Conservation (phyloP, 2,329 filamentous ascomycete species). For the Aureobasidium sp. region DNA sequence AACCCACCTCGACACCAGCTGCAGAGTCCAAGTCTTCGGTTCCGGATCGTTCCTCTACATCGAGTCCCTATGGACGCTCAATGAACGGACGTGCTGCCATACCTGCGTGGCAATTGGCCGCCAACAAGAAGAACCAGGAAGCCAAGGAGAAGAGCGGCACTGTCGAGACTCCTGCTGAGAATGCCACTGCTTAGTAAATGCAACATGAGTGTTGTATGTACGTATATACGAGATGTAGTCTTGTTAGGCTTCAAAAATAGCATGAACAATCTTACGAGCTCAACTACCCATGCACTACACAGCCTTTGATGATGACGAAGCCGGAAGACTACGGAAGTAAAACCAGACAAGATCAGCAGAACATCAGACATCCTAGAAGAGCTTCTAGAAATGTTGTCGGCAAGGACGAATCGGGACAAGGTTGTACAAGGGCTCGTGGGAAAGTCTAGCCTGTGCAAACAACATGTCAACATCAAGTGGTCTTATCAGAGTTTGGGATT, state of each 20-base stretch:
- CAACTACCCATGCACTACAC: too few species aligned
- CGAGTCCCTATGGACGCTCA: constrained; percentile 14
- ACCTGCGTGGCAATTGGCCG: constrained; percentile 46
- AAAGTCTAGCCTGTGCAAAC: background rate
- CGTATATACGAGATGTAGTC: too few species aligned
- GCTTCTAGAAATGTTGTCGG: background rate
- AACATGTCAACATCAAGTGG: too few species aligned
- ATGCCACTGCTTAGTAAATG: background rate
- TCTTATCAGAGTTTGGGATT: background rate
- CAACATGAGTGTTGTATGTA: too few species aligned
- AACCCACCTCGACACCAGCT: constrained; percentile 24
- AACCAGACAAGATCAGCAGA: too few species aligned
- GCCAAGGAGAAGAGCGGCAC: constrained; percentile 11
- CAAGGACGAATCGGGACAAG: background rate
- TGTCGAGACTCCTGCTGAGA: constrained; percentile 5
- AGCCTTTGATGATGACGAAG: too few species aligned
- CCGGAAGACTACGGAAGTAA: too few species aligned
- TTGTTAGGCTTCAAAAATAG: too few species aligned
- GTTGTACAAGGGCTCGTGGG: background rate
- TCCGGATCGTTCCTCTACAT: constrained; percentile 5
- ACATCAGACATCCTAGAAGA: too few species aligned
- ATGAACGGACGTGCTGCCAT: constrained; percentile 29
- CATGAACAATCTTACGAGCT: too few species aligned
- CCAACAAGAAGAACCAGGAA: constrained; percentile 39
- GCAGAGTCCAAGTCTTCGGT: background rate